phyloP scores from a whole-genome alignment of 2,329 filamentous ascomycete genomes.

The Ophiostoma himal-ulmi region DNA sequence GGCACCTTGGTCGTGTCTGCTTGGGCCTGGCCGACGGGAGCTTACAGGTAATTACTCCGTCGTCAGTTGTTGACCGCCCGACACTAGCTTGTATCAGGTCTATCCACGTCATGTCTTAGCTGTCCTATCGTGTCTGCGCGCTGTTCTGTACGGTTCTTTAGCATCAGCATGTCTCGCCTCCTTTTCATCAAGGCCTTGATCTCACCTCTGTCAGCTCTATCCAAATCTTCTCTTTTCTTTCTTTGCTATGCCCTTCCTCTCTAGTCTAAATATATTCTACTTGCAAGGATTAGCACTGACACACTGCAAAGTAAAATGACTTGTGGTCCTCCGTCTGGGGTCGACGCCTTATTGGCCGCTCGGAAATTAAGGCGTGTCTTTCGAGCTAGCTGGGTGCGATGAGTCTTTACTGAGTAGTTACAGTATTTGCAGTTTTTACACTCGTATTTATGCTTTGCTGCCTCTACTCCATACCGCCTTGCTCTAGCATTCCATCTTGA shows the following conservation, averaged over 20 bases:
- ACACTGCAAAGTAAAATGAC: conserved; percentile 20
- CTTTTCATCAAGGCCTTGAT: background rate
- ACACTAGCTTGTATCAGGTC: background rate
- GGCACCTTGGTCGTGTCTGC: background rate
- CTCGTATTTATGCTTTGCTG: background rate
- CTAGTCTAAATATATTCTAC: conserved; percentile 1
- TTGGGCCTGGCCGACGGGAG: background rate
- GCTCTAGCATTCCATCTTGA: background rate
- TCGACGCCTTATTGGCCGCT: conserved; percentile 12
- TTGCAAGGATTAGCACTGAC: conserved; percentile 8
- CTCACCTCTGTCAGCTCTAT: no score
- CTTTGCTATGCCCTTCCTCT: background rate
- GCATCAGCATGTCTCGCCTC: background rate
- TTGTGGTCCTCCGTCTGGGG: conserved; percentile 16
- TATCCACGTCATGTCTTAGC: background rate
- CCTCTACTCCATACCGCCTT: background rate
- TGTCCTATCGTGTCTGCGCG: background rate
- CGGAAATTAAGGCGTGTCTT: conserved; percentile 21
- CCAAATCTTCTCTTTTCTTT: background rate
- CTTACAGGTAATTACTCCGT: background rate
- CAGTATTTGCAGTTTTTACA: background rate
- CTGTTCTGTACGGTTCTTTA: background rate
- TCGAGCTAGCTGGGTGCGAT: background rate
- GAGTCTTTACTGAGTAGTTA: background rate
- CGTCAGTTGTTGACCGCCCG: background rate